Evolutionary conservation across 805 yeast genomes (phyloP), one percentile per base, ranked within the genome.

Genomic region (Wickerhamomyces chambardii): DNA sequence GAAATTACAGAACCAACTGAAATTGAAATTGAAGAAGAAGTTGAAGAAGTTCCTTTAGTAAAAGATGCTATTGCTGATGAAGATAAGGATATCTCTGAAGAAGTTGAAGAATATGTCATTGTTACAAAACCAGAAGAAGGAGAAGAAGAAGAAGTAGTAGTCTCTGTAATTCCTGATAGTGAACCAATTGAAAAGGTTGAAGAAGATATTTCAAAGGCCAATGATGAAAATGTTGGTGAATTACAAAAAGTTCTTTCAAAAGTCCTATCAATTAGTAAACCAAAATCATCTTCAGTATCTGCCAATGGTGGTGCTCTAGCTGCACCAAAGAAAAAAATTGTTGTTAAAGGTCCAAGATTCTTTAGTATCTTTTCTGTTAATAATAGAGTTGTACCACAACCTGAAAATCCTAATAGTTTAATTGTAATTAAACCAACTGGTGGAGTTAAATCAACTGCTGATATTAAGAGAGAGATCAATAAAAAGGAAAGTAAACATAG

Each of bases 401-500:
- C n/a, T n/a, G n/a, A n/a, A n/a, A n/a, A n/a, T n/a, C n/a, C n/a
- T n/a, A n/a, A n/a, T n/a, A n/a, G n/a, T n/a, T n/a, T n/a, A n/a
- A n/a, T n/a, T n/a, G n/a, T n/a, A n/a, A n/a, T n/a, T n/a, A n/a
- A n/a, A n/a, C 22, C 22, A 19, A 10, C 22, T 19, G 22, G 22
- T 19, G 22, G 22, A 8, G 31, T 17, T 22, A 19, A 38, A 30
- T 36, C 40, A 39, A 26, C 19, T 6, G 24, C 25, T 16, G 42
- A 52, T 6, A 34, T 40, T 11, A 36, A 45, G 37, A 53, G 50
- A 31, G 41, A 48, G 35, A 33, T 44, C 27, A 43, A 41, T 5
- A n/a, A 32, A 12, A 31, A 43, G 31, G 33, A 45, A 17, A 34
- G 44, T 22, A 36, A 46, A 17, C 48, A 52, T 33, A 24, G 36